A percentile compares a stretch with the other conserved stretches of the same genome.
Evolutionary conservation across 2,329 filamentous ascomycete genomes (phyloP).

Genomic region (Rhynchosporium graminicola): DNA sequence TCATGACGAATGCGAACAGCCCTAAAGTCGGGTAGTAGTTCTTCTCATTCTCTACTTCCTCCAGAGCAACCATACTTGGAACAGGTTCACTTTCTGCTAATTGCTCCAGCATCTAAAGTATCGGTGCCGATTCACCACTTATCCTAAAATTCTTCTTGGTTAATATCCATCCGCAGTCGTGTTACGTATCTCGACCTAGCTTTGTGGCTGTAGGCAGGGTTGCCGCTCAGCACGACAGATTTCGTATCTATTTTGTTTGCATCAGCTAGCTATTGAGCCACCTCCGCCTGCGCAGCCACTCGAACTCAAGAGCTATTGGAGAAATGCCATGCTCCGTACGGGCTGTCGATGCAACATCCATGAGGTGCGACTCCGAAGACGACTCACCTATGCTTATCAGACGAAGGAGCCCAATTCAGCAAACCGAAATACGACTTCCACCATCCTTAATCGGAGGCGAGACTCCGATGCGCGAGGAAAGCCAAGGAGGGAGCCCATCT

Average conservation of each 20-base stretch:
- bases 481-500: slow-evolving; percentile 24
- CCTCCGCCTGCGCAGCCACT: not conserved
- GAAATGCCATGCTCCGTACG: slow-evolving; percentile 24
- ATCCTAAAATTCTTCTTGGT: not conserved
- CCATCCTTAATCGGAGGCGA: slow-evolving; percentile 36
- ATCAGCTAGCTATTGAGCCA: not conserved
- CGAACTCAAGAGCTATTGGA: not conserved
- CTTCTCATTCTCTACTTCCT: slow-evolving; percentile 5
- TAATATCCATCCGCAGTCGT: not conserved
- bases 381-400: slow-evolving; percentile 6
- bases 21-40: not conserved
- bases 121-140: not conserved
- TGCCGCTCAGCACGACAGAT: not conserved
- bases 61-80: not conserved
- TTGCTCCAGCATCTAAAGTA: not conserved
- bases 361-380: slow-evolving; percentile 21
- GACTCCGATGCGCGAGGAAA: slow-evolving; percentile 24
- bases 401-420: slow-evolving; percentile 18
- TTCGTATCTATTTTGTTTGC: not conserved
- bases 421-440: slow-evolving; percentile 29
- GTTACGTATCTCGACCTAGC: not conserved
- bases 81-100: not conserved
- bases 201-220: not conserved
- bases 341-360: slow-evolving; percentile 25
- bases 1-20: not conserved